Evolutionary conservation across 2,329 filamentous ascomycete species (phyloP), one percentile per base, ranked within the genome.

Genomic region (Leptoxyphium fumago): DNA sequence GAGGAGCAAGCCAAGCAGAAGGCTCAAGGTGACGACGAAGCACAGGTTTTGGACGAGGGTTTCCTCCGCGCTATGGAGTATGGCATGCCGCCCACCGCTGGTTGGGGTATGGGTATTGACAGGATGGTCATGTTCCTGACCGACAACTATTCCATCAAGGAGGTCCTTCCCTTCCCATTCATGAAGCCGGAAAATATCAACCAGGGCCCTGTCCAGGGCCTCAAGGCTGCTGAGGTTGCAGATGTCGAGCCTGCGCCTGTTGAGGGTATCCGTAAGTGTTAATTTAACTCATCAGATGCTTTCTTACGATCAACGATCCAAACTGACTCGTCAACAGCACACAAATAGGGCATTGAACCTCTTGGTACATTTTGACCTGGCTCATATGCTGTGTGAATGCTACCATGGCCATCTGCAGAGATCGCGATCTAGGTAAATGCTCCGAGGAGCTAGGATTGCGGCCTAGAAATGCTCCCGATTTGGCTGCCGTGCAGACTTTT

Each of bases 1-100:
- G 87, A 94, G 64, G 89, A 96, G 76, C 91, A 98, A 69, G 89
- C 88, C 4, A 75, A 78, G 56, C 88, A 96, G 72, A 96, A 96
- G 77, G 86, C 80, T 6, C 85, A 94, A 68, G 91, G 93, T 60
- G 93, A 98, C 53, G 87, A 96, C 55, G 93, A 98, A 69, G 93
- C 89, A 1, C 91, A 96, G 69, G 71, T 91, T 55, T 80, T 96
- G 44, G 93, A 98, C 56, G 89, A 96, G 75, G 93, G 84, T 56
- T 96, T 96, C 74, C 84, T 87, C 59, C 82, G 82, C 48, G 80
- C 83, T 43, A 77, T 96, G 46, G 91, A 96, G 64, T 91, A 87
- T 59, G 85, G 84, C 53, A 69, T 98, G 46, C 89, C 91, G 5
- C 91, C 91, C 0, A 98, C 91, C 1, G 91, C 85, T 63, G 91